Evolutionary conservation across 495 filamentous ascomycete genomes (phyloP), one percentile per base, ranked within the genome.

Genomic region (Talaromyces stipitatus): DNA sequence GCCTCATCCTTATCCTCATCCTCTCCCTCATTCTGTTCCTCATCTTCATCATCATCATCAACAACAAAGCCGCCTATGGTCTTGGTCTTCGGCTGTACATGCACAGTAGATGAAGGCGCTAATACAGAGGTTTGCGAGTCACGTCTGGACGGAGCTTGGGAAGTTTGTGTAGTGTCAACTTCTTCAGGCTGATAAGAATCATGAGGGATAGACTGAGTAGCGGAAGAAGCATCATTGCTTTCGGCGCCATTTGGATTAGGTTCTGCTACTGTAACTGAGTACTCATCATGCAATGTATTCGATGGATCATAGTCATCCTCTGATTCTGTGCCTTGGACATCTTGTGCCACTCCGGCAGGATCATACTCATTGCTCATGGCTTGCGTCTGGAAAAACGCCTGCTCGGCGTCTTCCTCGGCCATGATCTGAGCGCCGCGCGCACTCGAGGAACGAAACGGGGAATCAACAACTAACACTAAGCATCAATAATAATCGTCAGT

Each of bases 21-120:
- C 55, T 51, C 63, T 43, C 64, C 64, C 36, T 70, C 72, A 33
- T 72, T 67, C 26, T 71, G 61, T 46, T 73, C 74, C 16, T 55
- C 54, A 11, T 55, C 52, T 24, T 74, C 69, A 64, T 85, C 85
- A 46, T 83, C 85, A 65, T 89, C 86, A 72, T 89, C 88, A 61
- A 86, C 83, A 66, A 90, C 77, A 78, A 92, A 92, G 59, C 89
- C 90, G 62, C 86, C 88, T 60, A 85, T 85, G 36, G 82, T 90
- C 69, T 83, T 85, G 55, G 85, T 79, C 73, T 85, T 86, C 64
- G 63, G 71, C 66, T 70, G 71, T 54, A 59, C 62, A 58, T 66
- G 62, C 48, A 64, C 63, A 60, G 64, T 63, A 29, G 72, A 58
- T 53, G 66, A 62, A 58, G 71, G 70, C 54, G 61, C 61, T 29